Evolutionary conservation across 129 eudicot genomes (phyloP).

Genomic region (Pulicaria dysenterica): DNA sequence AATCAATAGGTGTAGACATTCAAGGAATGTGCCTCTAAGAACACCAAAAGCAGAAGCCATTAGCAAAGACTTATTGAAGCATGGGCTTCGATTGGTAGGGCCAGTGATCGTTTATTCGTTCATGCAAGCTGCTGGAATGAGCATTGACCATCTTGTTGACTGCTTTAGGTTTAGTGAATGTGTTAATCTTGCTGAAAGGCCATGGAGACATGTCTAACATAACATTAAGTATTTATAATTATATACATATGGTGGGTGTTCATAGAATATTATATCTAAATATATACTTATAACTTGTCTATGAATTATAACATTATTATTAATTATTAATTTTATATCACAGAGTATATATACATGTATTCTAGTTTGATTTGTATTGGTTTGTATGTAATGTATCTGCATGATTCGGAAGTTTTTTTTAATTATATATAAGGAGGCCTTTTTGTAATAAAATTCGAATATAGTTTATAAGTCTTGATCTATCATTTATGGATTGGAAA

Average conservation of each 20-base stretch:
- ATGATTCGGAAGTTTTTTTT: constrained; percentile 10
- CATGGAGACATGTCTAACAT: constrained; percentile 91
- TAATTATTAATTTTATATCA: constrained; percentile 26
- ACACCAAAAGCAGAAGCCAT: constrained; percentile 86
- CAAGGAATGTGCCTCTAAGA: constrained; percentile 88
- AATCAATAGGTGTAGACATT: constrained; percentile 74
- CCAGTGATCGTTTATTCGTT: constrained; percentile 90
- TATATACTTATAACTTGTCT: not conserved
- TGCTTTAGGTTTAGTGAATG: constrained; percentile 86
- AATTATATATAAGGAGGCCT: constrained; percentile 13
- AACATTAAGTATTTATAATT: constrained; percentile 26
- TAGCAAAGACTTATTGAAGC: constrained; percentile 82
- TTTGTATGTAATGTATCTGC: constrained; percentile 32
- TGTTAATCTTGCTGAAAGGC: constrained; percentile 91
- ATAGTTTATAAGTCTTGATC: constrained; percentile 5
- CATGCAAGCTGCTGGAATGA: constrained; percentile 98
- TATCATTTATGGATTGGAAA: too few relatives aligned
- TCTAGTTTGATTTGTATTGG: constrained; percentile 29
- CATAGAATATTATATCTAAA: constrained; percentile 20
- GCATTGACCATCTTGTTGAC: constrained; percentile 94
- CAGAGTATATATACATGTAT: constrained; percentile 16
- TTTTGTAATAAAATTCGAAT: constrained; percentile 8
- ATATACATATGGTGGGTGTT: not conserved
- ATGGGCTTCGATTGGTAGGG: constrained; percentile 84
- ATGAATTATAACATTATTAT: too few relatives aligned